Base-by-base conservation (phyloP, 176 grass and related monocot genomes). In the Oryza glumipatula region DNA sequence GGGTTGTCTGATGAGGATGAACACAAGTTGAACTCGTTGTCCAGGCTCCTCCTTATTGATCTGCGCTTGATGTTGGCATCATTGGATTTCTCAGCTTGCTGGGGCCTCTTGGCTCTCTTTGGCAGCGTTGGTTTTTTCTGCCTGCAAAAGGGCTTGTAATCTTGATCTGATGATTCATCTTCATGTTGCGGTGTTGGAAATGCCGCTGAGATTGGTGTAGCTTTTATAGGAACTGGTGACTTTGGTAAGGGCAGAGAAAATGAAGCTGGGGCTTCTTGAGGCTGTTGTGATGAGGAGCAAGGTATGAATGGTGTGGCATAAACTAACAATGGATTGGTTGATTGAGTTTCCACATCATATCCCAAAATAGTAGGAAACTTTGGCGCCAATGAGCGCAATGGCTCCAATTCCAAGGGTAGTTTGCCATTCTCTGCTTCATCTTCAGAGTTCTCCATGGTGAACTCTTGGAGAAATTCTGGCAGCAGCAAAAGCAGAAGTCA, bases 311-410 rank as follows among this genome's bases (percentile, higher is more conserved):
- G 86, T 32, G 79, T 86, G 51, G 87, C 65, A 76, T 76, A 68
- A 78, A 87, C 16, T 32, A 87, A 21, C 23, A 70, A 70, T 68
- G 86, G 80, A 70, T 51, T 46, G 7, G 76, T 15, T 76, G 86
- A 90, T 82, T 83, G 74, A 46, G 85, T 86, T 66, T 70, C 61
- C 30, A 79, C 15, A 67, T 87, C 76, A 17, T 82, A 89, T 28
- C 89, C 86, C 15, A 82, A 26, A 54, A 84, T 52, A 43, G 70
- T 4, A 44, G 87, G 82, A 22, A 91, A 91, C 89, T 91, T 94
- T 15, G 92, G 92, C 2, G 89, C 69, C 16, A 94, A 74, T 36
- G 92, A 94, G n/a, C 54, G 48, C 74, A 91, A 54, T 48, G 92
- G 87, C 23, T 94, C 89, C 72, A 54, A 35, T 47, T 91, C 87